Conservation (phyloP, 495 filamentous ascomycete species). For the Penicillium egyptiacum region DNA sequence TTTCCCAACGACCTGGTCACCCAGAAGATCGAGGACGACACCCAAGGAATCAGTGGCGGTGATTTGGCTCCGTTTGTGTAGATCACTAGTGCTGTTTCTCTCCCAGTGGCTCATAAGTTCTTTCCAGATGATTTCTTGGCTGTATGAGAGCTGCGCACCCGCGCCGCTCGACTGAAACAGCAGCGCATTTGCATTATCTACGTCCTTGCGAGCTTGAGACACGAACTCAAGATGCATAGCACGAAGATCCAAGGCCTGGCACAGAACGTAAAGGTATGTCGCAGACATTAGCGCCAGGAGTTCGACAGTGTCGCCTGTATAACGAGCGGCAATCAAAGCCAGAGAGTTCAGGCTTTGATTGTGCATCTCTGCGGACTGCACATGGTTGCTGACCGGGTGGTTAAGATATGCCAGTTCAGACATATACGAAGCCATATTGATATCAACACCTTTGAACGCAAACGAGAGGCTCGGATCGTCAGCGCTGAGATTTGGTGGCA, state of each 20-base stretch:
- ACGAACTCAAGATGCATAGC: background rate
- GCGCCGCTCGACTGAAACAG: background rate
- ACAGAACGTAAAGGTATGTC: conserved; percentile 50
- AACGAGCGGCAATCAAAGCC: conserved; percentile 54
- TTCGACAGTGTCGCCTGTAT: conserved; percentile 56
- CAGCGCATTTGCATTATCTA: background rate
- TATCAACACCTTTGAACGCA: conserved; percentile 60
- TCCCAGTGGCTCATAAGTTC: conserved; percentile 5
- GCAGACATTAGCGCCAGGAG: conserved; percentile 55
- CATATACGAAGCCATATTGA: conserved; percentile 63
- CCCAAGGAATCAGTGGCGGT: conserved; percentile 2
- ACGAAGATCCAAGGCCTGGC: conserved; percentile 47
- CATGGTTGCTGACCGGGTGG: conserved; percentile 49
- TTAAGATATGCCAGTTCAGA: conserved; percentile 54
- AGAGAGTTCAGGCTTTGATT: conserved; percentile 61
- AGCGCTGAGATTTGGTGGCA: conserved; percentile 56
- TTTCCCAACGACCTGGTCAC: conserved; percentile 1
- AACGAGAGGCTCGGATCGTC: conserved; percentile 58
- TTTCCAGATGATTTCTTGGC: background rate
- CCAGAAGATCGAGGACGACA: conserved; percentile 1
- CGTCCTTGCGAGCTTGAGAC: background rate
- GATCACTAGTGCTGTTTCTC: conserved; percentile 1
- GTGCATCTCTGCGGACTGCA: conserved; percentile 55
- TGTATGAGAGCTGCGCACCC: background rate
- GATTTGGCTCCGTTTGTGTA: background rate